Evolutionary conservation across 306 rosid genomes (phyloP), one percentile per base, ranked within the genome.

Genomic region (Pueraria montana): DNA sequence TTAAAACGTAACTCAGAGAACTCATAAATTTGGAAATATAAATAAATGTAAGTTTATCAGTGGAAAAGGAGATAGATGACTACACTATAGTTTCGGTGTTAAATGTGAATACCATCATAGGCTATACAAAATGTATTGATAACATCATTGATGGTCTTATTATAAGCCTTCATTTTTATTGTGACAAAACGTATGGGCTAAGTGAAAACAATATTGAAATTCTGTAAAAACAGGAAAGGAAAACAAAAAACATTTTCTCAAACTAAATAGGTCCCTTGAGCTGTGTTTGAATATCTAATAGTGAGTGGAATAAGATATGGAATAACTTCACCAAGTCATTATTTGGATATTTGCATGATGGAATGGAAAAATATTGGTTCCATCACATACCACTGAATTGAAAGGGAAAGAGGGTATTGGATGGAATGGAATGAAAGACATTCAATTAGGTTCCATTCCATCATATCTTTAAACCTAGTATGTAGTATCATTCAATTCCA

Each of bases 21-120:
- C 4, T 17, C 45, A 82, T 12, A 32, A 6, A 63, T 14, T 82
- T 8, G 23, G 12, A 82, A 78, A 72, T 70, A 48, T 72, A 21
- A 40, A 72, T 70, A 72, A 65, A 26, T 46, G 26, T 73, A 40
- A 52, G 50, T 68, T 38, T 3, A 32, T 69, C 62, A 67, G 16
- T 48, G 49, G 23, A 82, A 68, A 48, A 59, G 16, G 59, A 32
- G 65, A 20, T 3, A 43, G 24, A 80, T 67, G 48, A 56, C 17
- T 18, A 30, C 46, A 30, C 18, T 32, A 46, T 76, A 58, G 20
- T 8, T 21, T 9, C 4, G 2, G 40, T 45, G 53, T 46, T 34
- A 38, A 69, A 58, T 23, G 11, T 17, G 62, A 43, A 43, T 38
- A 61, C 64, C 79, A 74, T 43, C 62, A 30, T 55, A 63, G 66